Evolutionary conservation across 2,329 filamentous ascomycete genomes (phyloP), one percentile per base, ranked within the genome.

Genomic region (Xylariaceae sp.): DNA sequence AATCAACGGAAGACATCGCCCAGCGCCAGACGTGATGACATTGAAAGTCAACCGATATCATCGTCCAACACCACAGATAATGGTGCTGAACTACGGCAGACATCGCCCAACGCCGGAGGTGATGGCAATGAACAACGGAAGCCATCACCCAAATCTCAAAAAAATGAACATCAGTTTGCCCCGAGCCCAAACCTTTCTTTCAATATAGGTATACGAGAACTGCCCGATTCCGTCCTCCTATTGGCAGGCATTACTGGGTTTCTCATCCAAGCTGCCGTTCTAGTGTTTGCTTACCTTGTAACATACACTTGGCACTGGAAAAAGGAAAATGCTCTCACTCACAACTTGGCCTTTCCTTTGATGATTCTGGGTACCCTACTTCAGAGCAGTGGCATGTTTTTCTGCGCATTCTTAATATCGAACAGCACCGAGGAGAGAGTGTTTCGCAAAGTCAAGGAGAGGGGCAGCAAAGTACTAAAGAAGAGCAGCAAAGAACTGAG

Each of bases 181-280:
- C 47, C 45, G 7, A 58, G 49, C 42, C 55, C 59, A 0, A 61
- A 61, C n/a, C 55, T 61, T 4, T 61, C 55, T 11, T 37, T 55
- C 8, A 61, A 61, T 45, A 51, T 61, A 13, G 59, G 59, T 13
- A 58, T 58, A 42, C 37, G 37, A 17, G 49, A 51, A 15, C 8
- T 11, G 15, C 55, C 37, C 13, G 1, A 47, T 18, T 42, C 1
- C 30, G 34, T 30, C 1, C 7, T 35, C 39, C n/a, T 8, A 42
- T 39, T 42, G 18, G 23, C 30, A n/a, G 44, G 23, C n/a, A 3
- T 57, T 1, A 0, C 6, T 2, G 51, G 51, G 0, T 45, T 30
- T 30, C 0, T 53, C 10, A 4, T 45, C 1, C 51, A 53, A 23
- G 9, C 15, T 4, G n/a, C 9, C 15, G 39, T 45, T 9, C 1